A percentile compares a stretch with the other conserved stretches of the same genome.
These are phyloP conservation scores for Russula brevipes DNA, from an alignment of 768 basidiomycete species.

Conservation along the genomic window DNA sequence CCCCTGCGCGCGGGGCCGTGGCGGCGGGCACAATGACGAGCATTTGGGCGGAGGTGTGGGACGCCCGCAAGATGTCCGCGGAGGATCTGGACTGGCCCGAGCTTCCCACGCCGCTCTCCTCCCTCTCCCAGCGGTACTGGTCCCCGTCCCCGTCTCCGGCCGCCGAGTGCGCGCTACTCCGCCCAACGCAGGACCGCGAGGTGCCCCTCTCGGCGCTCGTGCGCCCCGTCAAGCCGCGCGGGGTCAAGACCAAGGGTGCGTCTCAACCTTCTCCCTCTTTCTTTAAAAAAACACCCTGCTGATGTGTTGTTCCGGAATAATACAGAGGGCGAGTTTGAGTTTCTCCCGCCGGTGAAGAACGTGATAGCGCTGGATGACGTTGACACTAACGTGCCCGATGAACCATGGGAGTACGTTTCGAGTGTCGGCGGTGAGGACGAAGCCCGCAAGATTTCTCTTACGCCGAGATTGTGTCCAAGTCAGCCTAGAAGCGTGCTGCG, in stretches of 20 bases:
- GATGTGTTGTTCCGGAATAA: too few species aligned
- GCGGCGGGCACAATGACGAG: neutral
- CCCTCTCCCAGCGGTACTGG: neutral
- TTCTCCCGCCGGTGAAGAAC: constrained; percentile 47
- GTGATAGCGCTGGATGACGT: constrained; percentile 57
- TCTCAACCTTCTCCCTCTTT: neutral
- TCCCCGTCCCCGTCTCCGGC: neutral
- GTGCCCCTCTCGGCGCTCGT: constrained; percentile 28
- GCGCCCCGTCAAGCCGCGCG: constrained; percentile 26
- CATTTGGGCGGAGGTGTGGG: constrained; percentile 17
- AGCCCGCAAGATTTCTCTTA: constrained; percentile 36
- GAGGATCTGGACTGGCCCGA: constrained; percentile 20
- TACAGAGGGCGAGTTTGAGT: constrained; percentile 50
- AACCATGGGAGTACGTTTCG: constrained; percentile 56
- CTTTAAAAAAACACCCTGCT: too few species aligned
- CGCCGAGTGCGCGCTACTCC: neutral
- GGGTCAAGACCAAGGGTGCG: constrained; percentile 39
- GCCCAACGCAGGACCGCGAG: constrained; percentile 23
- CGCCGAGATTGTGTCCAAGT: constrained; percentile 34
- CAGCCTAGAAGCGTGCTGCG: constrained; percentile 20
- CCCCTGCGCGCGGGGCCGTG: neutral
- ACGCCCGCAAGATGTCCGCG: neutral
- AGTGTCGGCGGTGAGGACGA: constrained; percentile 38
- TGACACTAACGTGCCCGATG: constrained; percentile 41
- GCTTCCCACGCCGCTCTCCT: neutral